Base-by-base conservation (phyloP, 176 grass and related monocot genomes). In the Zizania latifolia region DNA sequence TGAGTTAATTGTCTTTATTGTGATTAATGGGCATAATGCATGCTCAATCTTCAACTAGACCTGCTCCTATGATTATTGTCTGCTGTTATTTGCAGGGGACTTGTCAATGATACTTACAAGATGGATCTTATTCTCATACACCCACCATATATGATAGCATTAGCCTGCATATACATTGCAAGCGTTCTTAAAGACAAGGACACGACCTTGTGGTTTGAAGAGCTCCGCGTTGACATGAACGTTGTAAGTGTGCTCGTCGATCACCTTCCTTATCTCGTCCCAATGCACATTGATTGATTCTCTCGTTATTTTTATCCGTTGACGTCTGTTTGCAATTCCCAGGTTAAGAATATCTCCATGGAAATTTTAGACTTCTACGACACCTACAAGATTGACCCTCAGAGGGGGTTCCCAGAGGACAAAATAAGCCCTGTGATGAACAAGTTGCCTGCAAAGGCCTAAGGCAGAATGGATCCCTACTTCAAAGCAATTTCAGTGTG, bases 71-170 rank as follows among this genome's bases (percentile, higher is more conserved):
- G 50, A 60, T 85, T 37, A 74, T 80, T 26, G 30, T 3, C 31
- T 33, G 41, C 60, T 53, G 8, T 48, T 64, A 72, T 53, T 48
- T 88, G 78, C 62, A 99, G 95, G 95, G 91, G 95, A 64, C 82
- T 99, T 36, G 91, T 94, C 62, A 94, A 99, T 77, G 95, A 94
- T 77, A 98, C 91, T 48, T 98, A 94, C 56, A 99, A 90, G 82
- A 99, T 92, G 91, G 89, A 99, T 66, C 89, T 99, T 72, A 94
- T 99, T 83, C 86, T 94, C 41, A 88, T 94, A 82, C 70, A 99
- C 33, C 89, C 95, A 60, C 95, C 95, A 12, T 91, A 92, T 77
- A 99, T 94, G 91, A 99, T 99, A 88, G 91, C 95, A 64, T 83
- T 94, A 74, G 91, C 91, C 24, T 99, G 89, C 72, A 94, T 99